Evolutionary conservation across 228 moss, liverwort and hornwort species (phyloP).

Genomic region (Sphagnum magellanicum): DNA sequence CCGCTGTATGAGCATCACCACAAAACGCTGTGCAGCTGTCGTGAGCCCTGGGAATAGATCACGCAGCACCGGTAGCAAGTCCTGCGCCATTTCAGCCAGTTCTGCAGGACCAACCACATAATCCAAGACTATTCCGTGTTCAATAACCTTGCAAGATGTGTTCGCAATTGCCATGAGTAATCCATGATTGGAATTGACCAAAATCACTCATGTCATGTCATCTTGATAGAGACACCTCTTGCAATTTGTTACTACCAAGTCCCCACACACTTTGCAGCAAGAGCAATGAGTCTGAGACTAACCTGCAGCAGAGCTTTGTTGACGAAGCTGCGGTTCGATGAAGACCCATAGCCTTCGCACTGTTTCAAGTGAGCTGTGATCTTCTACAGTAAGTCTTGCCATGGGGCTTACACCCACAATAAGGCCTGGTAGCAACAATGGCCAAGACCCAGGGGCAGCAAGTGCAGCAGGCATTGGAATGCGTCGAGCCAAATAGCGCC

Average conservation of each 20-base stretch:
- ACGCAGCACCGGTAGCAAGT: slow-evolving; percentile 36
- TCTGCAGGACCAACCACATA: slow-evolving; percentile 33
- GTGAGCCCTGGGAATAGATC: slow-evolving; percentile 76
- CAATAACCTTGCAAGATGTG: too few species aligned
- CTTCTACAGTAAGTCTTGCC: slow-evolving; percentile 75
- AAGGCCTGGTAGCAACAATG: slow-evolving; percentile 53
- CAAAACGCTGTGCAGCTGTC: slow-evolving; percentile 66
- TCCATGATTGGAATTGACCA: too few species aligned
- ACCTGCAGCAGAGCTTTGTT: slow-evolving; percentile 56
- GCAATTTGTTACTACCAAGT: too few species aligned
- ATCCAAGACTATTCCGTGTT: too few species aligned
- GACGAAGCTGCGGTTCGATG: slow-evolving; percentile 54
- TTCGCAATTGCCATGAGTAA: too few species aligned
- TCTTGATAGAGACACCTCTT: too few species aligned
- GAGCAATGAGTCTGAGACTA: not conserved
- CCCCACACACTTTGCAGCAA: too few species aligned
- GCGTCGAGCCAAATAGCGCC: slow-evolving; percentile 61
- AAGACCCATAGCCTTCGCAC: slow-evolving; percentile 80
- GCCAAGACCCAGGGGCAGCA: slow-evolving; percentile 75
- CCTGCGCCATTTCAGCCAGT: slow-evolving; percentile 50
- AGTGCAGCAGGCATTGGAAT: slow-evolving; percentile 55
- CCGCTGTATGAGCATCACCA: slow-evolving; percentile 68
- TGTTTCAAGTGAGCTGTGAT: slow-evolving; percentile 70
- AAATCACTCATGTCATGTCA: too few species aligned
- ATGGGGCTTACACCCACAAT: slow-evolving; percentile 56